Evolutionary conservation across 768 basidiomycete genomes (phyloP).

Genomic region (Lentinula lateritia): DNA sequence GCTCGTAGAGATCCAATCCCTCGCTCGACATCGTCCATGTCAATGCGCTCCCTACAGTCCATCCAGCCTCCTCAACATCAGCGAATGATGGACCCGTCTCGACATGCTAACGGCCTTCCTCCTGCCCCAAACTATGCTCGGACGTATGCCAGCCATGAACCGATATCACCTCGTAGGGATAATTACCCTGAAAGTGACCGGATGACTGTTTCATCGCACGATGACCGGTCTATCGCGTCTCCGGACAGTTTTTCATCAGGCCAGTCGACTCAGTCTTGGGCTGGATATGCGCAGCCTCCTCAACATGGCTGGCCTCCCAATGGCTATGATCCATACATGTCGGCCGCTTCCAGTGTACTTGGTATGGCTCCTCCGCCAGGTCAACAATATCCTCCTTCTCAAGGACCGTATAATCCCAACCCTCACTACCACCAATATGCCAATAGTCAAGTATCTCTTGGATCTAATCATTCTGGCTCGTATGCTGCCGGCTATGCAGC

Average conservation of each 20-base stretch:
- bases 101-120: conserved; percentile 38
- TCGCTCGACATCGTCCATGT: conserved; percentile 55
- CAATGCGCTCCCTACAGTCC: conserved; percentile 30
- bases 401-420: conserved; percentile 22
- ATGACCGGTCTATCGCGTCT: conserved; percentile 24
- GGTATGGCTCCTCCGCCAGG: conserved; percentile 56
- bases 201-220: conserved; percentile 31
- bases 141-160: neutral
- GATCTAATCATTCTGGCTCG: conserved; percentile 26
- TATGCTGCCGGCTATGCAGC: conserved; percentile 21
- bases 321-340: conserved; percentile 58
- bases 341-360: conserved; percentile 75
- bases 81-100: conserved; percentile 25
- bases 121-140: conserved; percentile 18
- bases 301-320: conserved; percentile 20
- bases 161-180: conserved; percentile 13
- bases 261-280: conserved; percentile 7
- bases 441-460: conserved; percentile 20
- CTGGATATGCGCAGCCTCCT: conserved; percentile 11
- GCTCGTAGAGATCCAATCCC: conserved; percentile 41
- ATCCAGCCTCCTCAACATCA: conserved; percentile 15
- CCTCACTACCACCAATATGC: conserved; percentile 12
- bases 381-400: conserved; percentile 13
- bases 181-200: conserved; percentile 28
- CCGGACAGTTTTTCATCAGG: conserved; percentile 12